Base-by-base conservation (phyloP, 176 grass and related monocot species). In the Aegilops umbellulata region DNA sequence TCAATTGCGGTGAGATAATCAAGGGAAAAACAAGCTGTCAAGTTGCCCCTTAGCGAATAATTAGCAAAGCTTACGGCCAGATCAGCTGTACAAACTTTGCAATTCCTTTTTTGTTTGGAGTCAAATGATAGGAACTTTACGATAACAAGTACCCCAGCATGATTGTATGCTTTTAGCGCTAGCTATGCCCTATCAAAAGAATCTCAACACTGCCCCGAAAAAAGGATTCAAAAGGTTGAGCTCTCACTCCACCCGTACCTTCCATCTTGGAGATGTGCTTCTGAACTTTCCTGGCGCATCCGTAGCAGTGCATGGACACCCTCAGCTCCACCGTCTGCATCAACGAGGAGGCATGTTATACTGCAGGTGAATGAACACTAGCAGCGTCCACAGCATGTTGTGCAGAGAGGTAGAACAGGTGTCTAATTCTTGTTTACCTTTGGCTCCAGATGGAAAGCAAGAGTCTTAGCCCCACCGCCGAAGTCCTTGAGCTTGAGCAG, bases 241-340 rank as follows among this genome's bases (percentile, higher is more conserved):
- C 24, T 86, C 11, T n/a, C 82, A 23, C 10, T 42, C 41, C 9
- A 0, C 3, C 10, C 3, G 41, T 92, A 98, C 97, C 97, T 91
- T 99, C 97, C 97, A 99, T 96, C 88, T 91, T 99, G 34, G 97
- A 80, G 74, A 99, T 91, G 86, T 96, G 97, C 82, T 94, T 99
- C 72, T 99, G 85, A 73, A 99, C 92, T 86, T 99, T 96, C 83
- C 29, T 99, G 27, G 94, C 92, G n/a, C 94, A 99, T 3, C 94
- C 97, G 46, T 88, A 49, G 90, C 97, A 96, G 80, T 99, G 97
- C 97, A 99, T 96, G 24, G 90, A 95, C 80, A 99, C 97, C 90
- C 75, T 91, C 68, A 99, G 86, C 74, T 94, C 97, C 72, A 99
- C 97, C 11, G 92, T 99, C 97, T 99, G 83, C 87, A 87, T 29